These are phyloP conservation scores for Ulmus americana DNA, from an alignment of 331 rosid species.

Conservation along the genomic window DNA sequence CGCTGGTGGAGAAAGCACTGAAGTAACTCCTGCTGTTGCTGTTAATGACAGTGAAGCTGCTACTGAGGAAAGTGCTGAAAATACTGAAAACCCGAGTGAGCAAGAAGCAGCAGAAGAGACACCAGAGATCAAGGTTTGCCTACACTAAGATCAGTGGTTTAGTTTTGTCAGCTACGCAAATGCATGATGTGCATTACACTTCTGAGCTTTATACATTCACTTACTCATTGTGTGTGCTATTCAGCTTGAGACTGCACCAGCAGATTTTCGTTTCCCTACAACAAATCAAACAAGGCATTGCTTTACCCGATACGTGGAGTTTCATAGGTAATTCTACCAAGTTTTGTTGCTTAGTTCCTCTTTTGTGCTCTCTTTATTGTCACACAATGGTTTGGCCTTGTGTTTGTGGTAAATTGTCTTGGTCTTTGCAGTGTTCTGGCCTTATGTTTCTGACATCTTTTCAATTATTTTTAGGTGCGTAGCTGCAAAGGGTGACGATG, in stretches of 20 bases:
- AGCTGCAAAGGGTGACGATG: constrained; percentile 83
- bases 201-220: constrained; percentile 9
- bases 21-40: constrained; percentile 32
- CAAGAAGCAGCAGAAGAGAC: constrained; percentile 58
- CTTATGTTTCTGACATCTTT: not conserved
- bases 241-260: constrained; percentile 96
- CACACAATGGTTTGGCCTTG: not conserved
- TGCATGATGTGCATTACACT: constrained; percentile 4
- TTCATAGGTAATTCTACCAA: constrained; percentile 51
- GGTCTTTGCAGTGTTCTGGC: not conserved
- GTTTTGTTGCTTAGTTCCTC: not conserved
- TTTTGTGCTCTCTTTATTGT: not conserved
- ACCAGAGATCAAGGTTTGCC: constrained; percentile 64
- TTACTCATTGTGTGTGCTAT: constrained; percentile 20
- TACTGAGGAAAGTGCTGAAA: constrained; percentile 46
- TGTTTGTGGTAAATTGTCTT: constrained; percentile 10
- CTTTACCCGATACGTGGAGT: constrained; percentile 82
- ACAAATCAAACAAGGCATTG: constrained; percentile 98
- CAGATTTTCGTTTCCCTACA: constrained; percentile 90
- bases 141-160: not conserved
- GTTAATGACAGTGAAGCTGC: constrained; percentile 19
- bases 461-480: constrained; percentile 44
- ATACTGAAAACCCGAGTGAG: constrained; percentile 39
- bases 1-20: constrained; percentile 44
- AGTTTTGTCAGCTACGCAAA: not conserved